Evolutionary conservation across 176 grass and related monocot species (phyloP), one percentile per base, ranked within the genome.

Genomic region (Puccinellia tenuiflora): DNA sequence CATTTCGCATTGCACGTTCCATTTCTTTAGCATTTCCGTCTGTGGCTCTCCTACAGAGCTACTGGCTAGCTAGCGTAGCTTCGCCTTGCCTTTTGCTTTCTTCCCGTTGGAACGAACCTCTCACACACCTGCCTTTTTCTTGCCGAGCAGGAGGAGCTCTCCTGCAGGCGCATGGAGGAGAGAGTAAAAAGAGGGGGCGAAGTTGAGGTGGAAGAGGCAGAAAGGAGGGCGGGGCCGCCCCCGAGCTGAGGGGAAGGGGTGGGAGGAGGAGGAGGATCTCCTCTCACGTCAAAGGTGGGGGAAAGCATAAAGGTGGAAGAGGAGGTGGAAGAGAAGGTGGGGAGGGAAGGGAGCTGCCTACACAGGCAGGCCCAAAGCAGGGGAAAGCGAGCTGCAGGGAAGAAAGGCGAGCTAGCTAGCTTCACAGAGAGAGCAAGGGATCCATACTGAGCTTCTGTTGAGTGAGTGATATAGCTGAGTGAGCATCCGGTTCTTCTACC

Each of bases 231-330:
- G 62, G 78, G 45, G 17, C 88, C 88, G 3, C 43, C 79, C 12
- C 35, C 66, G 54, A 86, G 88, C 35, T 86, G 83, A 86, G 72
- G 9, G 39, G 16, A 9, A 28, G 73, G 18, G 31, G 38, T 12
- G 14, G 64, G 64, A 18, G 60, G 85, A 29, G 84, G 69, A 0
- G 52, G 87, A 81, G 88, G 83, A 86, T 90, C 83, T 82, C 72
- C 83, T 86, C 83, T 79, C 79, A 78, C 83, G 79, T 86, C 88
- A 38, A 70, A 59, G 51, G 40, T 50, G 55, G 73, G 72, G 80
- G 74, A 85, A 70, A 77, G 88, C 84, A 86, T 90, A 90, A 90
- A 90, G 69, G 2, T 3, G 78, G 62, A 6, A 62, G 73, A 21
- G 40, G 21, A 3, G 56, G 24, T n/a, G 66, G 61, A 7, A 6